phyloP scores from a whole-genome alignment of 371 early-diverging fungal species.

The Syncephalastrum monosporum region DNA sequence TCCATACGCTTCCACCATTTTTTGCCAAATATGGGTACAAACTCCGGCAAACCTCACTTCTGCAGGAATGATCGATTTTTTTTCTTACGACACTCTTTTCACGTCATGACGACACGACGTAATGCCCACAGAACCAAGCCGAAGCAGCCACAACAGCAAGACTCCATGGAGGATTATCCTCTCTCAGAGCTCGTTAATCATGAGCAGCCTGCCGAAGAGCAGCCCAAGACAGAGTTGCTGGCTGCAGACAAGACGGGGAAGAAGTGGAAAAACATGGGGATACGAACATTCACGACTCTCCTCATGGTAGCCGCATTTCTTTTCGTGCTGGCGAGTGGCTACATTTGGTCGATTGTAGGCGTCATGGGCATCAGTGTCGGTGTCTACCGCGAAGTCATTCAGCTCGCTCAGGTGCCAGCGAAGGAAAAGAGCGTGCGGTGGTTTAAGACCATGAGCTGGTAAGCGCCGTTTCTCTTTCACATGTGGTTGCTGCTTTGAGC shows the following conservation, averaged over 20 bases:
- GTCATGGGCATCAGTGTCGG: slow-evolving; percentile 80
- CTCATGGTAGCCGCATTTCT: slow-evolving; percentile 89
- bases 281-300: slow-evolving; percentile 81
- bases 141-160: too few species aligned
- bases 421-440: slow-evolving; percentile 86
- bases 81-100: too few species aligned
- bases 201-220: neutral
- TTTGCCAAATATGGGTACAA: too few species aligned
- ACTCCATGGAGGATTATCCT: too few species aligned
- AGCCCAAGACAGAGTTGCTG: slow-evolving; percentile 27
- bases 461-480: slow-evolving; percentile 16
- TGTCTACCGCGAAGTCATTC: slow-evolving; percentile 91
- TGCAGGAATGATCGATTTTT: too few species aligned
- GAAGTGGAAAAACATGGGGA: slow-evolving; percentile 77
- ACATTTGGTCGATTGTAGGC: slow-evolving; percentile 75
- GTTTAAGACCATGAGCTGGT: slow-evolving; percentile 93
- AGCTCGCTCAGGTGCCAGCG: slow-evolving; percentile 80
- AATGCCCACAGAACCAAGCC: too few species aligned
- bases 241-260: slow-evolving; percentile 52
- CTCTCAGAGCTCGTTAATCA: too few species aligned
- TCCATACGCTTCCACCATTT: too few species aligned
- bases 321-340: slow-evolving; percentile 78
- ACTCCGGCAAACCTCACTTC: too few species aligned
- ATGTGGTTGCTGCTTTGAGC: neutral
- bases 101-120: too few species aligned